Evolutionary conservation across 202 grass and related monocot species (phyloP), one percentile per base, ranked within the genome.

Genomic region (Zoysia matrella): DNA sequence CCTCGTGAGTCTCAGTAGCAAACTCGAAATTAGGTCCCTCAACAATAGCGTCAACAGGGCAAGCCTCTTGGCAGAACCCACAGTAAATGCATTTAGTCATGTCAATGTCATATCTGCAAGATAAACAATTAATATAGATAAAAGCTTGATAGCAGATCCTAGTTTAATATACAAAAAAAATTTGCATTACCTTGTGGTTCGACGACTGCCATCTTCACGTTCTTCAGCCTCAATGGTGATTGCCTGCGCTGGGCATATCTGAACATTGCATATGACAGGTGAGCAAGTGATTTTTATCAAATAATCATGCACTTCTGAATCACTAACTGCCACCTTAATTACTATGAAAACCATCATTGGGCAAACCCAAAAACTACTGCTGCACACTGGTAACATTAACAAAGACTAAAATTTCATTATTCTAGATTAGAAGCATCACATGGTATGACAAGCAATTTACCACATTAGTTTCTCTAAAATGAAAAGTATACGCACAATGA

Each of bases 81-180:
- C 93, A 99, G 78, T 99, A 99, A 75, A 99, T 99, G 85, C 96
- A 99, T 84, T 99, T 99, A 30, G 96, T 99, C 96, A 99, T 95
- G 78, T 95, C 93, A 81, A 95, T 99, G 78, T 99, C 93, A 67
- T 99, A 99, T 87, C 96, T 99, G 85, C 36, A 64, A 58, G 36
- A 69, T 63, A 52, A 64, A 11, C 1, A 10, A 15, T 12, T 46
- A 72, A 88, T 4, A 83, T 67, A 76, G 15, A 72, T 63, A 50
- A 42, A 82, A 30, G 11, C 8, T 58, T 39, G 57, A 72, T 48
- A 44, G 53, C 66, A 73, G 11, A 88, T 58, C 40, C 46, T 47
- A 53, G 8, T 8, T 43, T 13, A 2, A 66, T 30, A 58, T 16
- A 74, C 4, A 39, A 62, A 41, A 18, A 52, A 5, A 30, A 30